Evolutionary conservation across 148 eudicot genomes (phyloP), one percentile per base, ranked within the genome.

Genomic region (Tetragonia tetragonoides): DNA sequence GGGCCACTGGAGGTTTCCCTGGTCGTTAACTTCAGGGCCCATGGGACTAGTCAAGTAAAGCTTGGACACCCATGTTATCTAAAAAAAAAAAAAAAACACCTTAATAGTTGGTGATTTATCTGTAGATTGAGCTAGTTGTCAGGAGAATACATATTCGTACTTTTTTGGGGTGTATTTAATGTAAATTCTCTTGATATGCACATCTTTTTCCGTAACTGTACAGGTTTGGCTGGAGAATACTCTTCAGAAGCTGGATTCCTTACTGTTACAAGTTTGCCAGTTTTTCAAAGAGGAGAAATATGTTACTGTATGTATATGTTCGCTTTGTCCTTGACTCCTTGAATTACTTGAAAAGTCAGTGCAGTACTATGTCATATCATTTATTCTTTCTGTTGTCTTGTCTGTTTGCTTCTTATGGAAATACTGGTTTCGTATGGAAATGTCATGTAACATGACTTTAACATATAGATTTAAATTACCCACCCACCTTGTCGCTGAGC

Each of bases 151-250:
- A 46, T 10, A 46, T 46, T 46, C 2, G 0, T 46, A 46, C 11
- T 6, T 46, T 46, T 47, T 53, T 49, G 61, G 60, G 61, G 47
- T 18, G 34, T 28, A 28, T 28, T 28, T 28, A 28, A 28, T 28
- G 34, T 28, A 28, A 28, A 28, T 28, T 28, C 34, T 28, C 34
- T 28, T 28, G 18, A 75, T 38, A 39, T 51, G 38, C 59, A 74
- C 46, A 71, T 40, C 68, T 21, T 66, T 76, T 62, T 76, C 10
- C 40, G 24, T 64, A 17, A 68, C 62, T 49, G 60, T 78, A 75
- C 90, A 94, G 98, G 93, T 87, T 84, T 94, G 97, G 98, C 87
- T 94, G 79, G 98, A 88, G 44, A 90, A 81, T 81, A 92, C 95
- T 77, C 93, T 94, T 77, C 97, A 90, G 81, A 94, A 94, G 85